Base-by-base conservation (phyloP, 73 alveolate species). In the Tetrahymena elliotti region DNA sequence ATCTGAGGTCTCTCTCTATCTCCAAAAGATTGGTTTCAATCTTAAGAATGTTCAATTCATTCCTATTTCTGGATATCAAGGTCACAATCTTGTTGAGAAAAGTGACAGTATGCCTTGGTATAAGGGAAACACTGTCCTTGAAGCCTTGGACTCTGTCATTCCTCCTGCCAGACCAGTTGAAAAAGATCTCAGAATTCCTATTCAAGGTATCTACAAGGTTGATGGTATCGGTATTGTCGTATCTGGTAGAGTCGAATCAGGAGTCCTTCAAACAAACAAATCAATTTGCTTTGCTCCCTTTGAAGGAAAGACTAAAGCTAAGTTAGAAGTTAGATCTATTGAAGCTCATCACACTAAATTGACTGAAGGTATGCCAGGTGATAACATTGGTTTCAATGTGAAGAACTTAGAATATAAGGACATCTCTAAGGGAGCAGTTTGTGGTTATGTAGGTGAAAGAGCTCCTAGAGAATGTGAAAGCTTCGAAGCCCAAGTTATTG, bases 201-300 rank as follows among this genome's bases (percentile, higher is more conserved):
- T 97, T 93, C 98, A 97, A 95, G 98, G 97, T 52, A 98, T 97
- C 38, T 97, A 94, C 96, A 97, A 97, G 96, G 96, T 97, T 84
- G 96, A 97, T 93, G 98, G 98, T 84, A 94, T 97, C 84, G 99
- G 99, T 83, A 96, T 97, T 82, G 98, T 97, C 33, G 97, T 97
- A 53, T 97, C 96, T 82, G 99, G 99, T 33, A 97, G 98, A 96
- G 98, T 97, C 18, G 98, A 97, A 93, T 93, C 98, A 93, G 99
- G 99, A 84, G 52, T 93, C 84, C 97, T 96, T 88, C 94, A 95
- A 93, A 96, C 97, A 53, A 98, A 98, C 41, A 97, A 93, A 96
- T 93, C 94, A 27, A 95, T 97, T n/a, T 93, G 95, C 24, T 97
- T 97, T 83, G 98, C 98, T 35, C 98, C 99, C 35, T 53, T 6